Percentiles rank a stretch among this genome's conserved stretches.
Conservation (phyloP, 352 stramenopile species). For the Phytophthora multivora region DNA sequence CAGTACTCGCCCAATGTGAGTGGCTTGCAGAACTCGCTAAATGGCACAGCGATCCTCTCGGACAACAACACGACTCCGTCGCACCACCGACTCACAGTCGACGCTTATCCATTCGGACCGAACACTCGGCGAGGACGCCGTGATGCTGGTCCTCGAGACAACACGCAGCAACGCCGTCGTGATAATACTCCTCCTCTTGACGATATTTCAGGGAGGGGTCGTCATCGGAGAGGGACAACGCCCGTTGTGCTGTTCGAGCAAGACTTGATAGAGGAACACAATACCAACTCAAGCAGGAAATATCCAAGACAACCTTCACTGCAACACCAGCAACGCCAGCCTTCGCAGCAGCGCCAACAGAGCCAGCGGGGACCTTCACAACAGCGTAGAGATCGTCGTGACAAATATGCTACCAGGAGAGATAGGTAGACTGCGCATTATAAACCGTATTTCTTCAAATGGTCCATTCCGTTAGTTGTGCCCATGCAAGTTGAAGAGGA, state of each 20-base stretch:
- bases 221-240: constrained; percentile 26
- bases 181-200: constrained; percentile 11
- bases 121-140: constrained; percentile 20
- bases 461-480: no score
- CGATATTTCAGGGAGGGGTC: constrained; percentile 31
- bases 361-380: constrained; percentile 8
- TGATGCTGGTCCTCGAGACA: background rate
- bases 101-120: constrained; percentile 26
- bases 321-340: constrained; percentile 3
- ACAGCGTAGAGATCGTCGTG: constrained; percentile 14
- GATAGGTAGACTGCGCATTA: constrained; percentile 19
- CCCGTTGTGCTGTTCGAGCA: constrained; percentile 44
- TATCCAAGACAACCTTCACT: constrained; percentile 2
- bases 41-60: constrained; percentile 43
- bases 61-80: constrained; percentile 39
- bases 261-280: constrained; percentile 25
- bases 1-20: constrained; percentile 41
- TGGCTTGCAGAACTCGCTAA: constrained; percentile 31
- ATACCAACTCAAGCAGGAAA: constrained; percentile 30
- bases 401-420: constrained; percentile 26
- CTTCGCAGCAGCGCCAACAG: constrained; percentile 6
- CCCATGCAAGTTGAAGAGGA: constrained; percentile 4
- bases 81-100: constrained; percentile 36
- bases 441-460: constrained; percentile 1
- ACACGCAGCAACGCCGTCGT: background rate